Base-by-base conservation (phyloP, 768 basidiomycete species). In the Imleria badia region DNA sequence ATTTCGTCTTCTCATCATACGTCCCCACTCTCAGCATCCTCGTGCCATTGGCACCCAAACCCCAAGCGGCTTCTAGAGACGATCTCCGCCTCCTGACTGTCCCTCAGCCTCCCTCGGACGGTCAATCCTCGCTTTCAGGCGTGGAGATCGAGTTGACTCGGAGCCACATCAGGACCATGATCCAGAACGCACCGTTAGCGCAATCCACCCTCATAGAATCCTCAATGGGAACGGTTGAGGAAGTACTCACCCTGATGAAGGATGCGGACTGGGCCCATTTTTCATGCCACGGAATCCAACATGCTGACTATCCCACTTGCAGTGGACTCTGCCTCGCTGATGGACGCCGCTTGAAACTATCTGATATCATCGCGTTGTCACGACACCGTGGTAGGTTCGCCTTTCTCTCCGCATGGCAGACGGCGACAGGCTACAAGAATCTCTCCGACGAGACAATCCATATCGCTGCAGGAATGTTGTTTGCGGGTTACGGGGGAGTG, bases 381-480 rank as follows among this genome's bases (percentile, higher is more conserved):
- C 43, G 52, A 1, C 61, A 39, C 29, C 71, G 15, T 34, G 66
- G 45, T 33, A 52, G 70, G 38, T 64, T 80, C 40, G 79, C 73
- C 0, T 76, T 78, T 60, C 70, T 81, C 4, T 78, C 78, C 6
- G 78, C 79, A 1, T 81, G 79, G 53, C 69, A 81, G 51, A 79
- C 74, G 6, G 76, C 75, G 1, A 68, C 56, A 36, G 74, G 76
- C 2, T 65, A 69, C 26, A 45, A 61, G 62, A 69, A 55, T 48
- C 68, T 71, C 1, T 51, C 69, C 0, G 69, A 75, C 7, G 76
- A 78, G 47, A 70, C 66, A 0, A 59, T 79, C 9, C 77, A 79
- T 64, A 57, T 80, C 3, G 73, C 79, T 0, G 75, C 73, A 1
- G 76, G 72, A 6, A 73, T 79, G 72, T 54, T 74, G 20, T 52